Conservation (phyloP, 306 rosid genomes). For the Cucumis hystrix region DNA sequence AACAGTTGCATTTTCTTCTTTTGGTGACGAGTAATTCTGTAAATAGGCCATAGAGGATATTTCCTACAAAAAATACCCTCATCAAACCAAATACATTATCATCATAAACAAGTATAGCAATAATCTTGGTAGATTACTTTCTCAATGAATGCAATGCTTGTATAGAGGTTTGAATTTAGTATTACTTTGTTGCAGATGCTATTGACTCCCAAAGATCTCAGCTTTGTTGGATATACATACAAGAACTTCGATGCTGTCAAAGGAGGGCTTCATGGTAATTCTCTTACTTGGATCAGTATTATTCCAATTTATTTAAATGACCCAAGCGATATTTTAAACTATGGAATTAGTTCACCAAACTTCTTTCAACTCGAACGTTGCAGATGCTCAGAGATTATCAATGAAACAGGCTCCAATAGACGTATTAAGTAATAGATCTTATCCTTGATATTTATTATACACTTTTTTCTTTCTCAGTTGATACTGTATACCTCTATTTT, state of each 20-base stretch:
- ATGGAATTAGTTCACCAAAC: not conserved
- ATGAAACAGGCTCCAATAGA: constrained; percentile 6
- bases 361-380: constrained; percentile 7
- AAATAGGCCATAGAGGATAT: not conserved
- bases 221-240: constrained; percentile 92
- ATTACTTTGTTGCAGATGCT: constrained; percentile 28
- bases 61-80: not conserved
- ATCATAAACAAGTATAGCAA: not conserved
- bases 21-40: not conserved
- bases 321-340: not conserved
- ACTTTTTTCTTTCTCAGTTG: not conserved
- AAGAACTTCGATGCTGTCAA: constrained; percentile 87
- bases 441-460: not conserved
- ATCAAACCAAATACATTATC: not conserved
- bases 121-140: not conserved
- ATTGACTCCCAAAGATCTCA: constrained; percentile 79
- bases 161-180: not conserved
- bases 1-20: constrained; percentile 6
- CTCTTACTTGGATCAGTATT: not conserved
- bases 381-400: constrained; percentile 14
- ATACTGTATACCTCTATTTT: not conserved
- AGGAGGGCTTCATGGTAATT: constrained; percentile 40
- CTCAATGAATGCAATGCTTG: not conserved
- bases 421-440: constrained; percentile 5
- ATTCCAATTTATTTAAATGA: not conserved